phyloP scores from a whole-genome alignment of 352 stramenopile genomes.

The Phytophthora macrochlamydospora region DNA sequence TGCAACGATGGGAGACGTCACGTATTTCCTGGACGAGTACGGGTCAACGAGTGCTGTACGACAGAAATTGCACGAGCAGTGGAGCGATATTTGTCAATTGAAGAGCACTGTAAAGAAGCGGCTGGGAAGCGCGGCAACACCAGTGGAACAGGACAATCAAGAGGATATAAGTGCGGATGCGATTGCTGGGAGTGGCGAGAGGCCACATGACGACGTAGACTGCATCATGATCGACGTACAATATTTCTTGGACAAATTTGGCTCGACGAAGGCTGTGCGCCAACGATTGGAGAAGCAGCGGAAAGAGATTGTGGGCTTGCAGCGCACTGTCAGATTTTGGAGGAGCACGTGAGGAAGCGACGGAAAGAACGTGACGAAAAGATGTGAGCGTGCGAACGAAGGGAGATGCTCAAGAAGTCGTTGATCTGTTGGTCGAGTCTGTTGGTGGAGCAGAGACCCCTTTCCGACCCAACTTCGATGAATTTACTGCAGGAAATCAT shows the following conservation, averaged over 20 bases:
- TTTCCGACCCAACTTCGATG: too few species aligned
- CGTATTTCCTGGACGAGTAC: conserved; percentile 19
- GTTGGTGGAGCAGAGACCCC: neutral
- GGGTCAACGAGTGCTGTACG: conserved; percentile 19
- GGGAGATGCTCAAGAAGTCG: too few species aligned
- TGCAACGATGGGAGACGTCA: conserved; percentile 6
- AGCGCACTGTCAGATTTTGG: conserved; percentile 4
- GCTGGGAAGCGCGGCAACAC: neutral
- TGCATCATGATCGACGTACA: conserved; percentile 18
- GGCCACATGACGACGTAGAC: conserved; percentile 2
- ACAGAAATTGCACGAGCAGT: conserved; percentile 14
- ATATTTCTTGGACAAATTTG: conserved; percentile 8
- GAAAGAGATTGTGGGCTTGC: conserved; percentile 5
- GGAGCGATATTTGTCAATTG: conserved; percentile 11
- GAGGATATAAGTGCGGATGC: neutral
- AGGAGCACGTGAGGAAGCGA: neutral
- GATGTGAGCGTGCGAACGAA: neutral
- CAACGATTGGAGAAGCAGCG: conserved; percentile 5
- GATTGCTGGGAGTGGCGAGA: neutral
- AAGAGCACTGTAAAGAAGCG: neutral
- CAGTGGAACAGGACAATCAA: neutral
- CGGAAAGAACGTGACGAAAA: neutral
- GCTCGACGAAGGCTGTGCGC: conserved; percentile 12
- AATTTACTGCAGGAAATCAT: too few species aligned
- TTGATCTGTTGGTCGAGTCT: neutral